phyloP scores from a whole-genome alignment of 805 yeast species.

The Cyberlindnera samutprakarnensis region DNA sequence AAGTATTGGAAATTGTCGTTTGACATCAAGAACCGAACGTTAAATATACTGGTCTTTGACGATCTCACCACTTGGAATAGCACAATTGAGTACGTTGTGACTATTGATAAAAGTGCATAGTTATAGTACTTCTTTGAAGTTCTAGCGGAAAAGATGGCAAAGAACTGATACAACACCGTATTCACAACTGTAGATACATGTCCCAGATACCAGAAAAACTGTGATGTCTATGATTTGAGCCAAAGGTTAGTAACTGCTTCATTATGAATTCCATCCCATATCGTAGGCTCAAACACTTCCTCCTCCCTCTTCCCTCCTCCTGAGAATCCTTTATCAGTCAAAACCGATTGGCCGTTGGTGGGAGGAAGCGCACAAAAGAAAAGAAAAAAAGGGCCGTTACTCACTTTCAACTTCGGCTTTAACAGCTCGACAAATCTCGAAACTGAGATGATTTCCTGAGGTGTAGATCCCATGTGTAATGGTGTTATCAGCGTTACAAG shows the following conservation, averaged over 20 bases:
- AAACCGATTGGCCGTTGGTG: too few species aligned
- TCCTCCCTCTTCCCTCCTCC: too few species aligned
- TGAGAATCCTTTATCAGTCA: too few species aligned
- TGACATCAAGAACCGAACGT: slow-evolving; percentile 26
- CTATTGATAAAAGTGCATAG: slow-evolving; percentile 40
- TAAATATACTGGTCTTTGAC: slow-evolving; percentile 21
- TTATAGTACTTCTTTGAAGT: slow-evolving; percentile 30
- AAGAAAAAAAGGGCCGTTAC: slow-evolving; percentile 2
- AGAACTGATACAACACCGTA: slow-evolving; percentile 31
- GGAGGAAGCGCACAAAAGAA: too few species aligned
- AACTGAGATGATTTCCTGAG: too few species aligned
- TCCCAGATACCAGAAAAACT: slow-evolving; percentile 65
- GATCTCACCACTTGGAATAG: slow-evolving; percentile 50
- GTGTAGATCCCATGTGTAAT: too few species aligned
- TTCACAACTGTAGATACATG: slow-evolving; percentile 43
- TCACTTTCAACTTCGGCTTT: slow-evolving; percentile 13
- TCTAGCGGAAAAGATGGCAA: slow-evolving; percentile 33
- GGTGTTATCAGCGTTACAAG: too few species aligned
- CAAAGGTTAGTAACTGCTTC: too few species aligned
- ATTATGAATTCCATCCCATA: too few species aligned
- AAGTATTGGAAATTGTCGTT: slow-evolving; percentile 63
- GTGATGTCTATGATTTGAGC: too few species aligned
- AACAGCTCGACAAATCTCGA: slow-evolving; percentile 12
- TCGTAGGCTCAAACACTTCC: too few species aligned
- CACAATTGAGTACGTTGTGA: slow-evolving; percentile 57